phyloP scores from a whole-genome alignment of 345 rosid species.

The Abelmoschus esculentus region DNA sequence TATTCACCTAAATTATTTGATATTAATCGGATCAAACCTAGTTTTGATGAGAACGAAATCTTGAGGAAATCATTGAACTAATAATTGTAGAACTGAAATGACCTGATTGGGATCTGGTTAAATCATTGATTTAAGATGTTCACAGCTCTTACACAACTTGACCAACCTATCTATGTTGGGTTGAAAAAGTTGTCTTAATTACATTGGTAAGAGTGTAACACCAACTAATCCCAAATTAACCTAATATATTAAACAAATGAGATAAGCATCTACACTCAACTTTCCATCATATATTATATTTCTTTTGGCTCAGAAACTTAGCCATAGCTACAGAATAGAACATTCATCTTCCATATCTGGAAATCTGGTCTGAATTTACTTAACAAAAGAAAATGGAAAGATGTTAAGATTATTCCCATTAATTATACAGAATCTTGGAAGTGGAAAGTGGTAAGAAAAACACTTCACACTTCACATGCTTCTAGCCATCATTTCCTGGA shows the following conservation, averaged over 20 bases:
- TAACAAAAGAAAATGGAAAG: too few relatives aligned
- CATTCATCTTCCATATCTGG: not conserved
- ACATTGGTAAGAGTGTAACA: slow-evolving; percentile 4
- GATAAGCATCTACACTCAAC: not conserved
- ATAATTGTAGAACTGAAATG: too few relatives aligned
- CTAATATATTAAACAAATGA: not conserved
- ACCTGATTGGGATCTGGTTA: not conserved
- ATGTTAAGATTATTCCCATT: too few relatives aligned
- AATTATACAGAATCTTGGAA: too few relatives aligned
- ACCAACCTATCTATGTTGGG: too few relatives aligned
- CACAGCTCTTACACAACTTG: not conserved
- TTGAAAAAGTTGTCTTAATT: not conserved
- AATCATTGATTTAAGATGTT: not conserved
- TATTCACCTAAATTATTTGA: too few relatives aligned
- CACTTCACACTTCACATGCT: slow-evolving; percentile 31
- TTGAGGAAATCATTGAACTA: not conserved
- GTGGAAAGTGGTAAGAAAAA: not conserved
- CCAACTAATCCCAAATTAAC: slow-evolving; percentile 6
- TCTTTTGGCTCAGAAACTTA: too few relatives aligned
- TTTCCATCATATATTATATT: too few relatives aligned
- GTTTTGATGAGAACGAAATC: too few relatives aligned
- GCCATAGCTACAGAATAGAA: too few relatives aligned
- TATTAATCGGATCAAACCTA: too few relatives aligned
- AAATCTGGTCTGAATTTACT: not conserved
- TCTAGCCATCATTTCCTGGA: slow-evolving; percentile 70